Base-by-base conservation (phyloP, 31 red algal genomes). In the Bonnemaisonia californica region DNA sequence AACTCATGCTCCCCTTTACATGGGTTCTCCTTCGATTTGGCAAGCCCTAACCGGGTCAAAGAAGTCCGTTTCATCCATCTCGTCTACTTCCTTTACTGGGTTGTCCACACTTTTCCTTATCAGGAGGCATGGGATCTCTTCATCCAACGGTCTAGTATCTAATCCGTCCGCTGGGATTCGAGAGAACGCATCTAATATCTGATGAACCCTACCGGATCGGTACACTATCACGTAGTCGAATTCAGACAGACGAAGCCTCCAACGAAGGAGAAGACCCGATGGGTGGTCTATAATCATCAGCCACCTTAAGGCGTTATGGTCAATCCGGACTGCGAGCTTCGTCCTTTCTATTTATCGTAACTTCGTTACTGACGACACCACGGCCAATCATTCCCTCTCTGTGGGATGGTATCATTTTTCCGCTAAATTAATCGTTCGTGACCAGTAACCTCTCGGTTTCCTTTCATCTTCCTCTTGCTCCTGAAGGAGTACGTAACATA, bases 71-170 rank as follows among this genome's bases (percentile, higher is more conserved):
- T n/a, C n/a, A n/a, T n/a, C n/a, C n/a, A n/a, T n/a, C n/a, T n/a
- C n/a, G n/a, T n/a, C n/a, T n/a, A n/a, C n/a, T n/a, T n/a, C n/a
- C n/a, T n/a, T n/a, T n/a, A n/a, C n/a, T n/a, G n/a, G n/a, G n/a
- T n/a, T n/a, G n/a, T n/a, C n/a, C n/a, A n/a, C n/a, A n/a, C n/a
- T n/a, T n/a, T n/a, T n/a, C n/a, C n/a, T n/a, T n/a, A n/a, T n/a
- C n/a, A n/a, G n/a, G n/a, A n/a, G n/a, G n/a, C n/a, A n/a, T n/a
- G n/a, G n/a, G n/a, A n/a, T n/a, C n/a, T n/a, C n/a, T n/a, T n/a
- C n/a, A n/a, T n/a, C n/a, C n/a, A n/a, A n/a, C n/a, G n/a, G 47
- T 74, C 41, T 74, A 74, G 64, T 56, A 58, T 28, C 58, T 69
- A 2, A 66, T 36, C 16, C 71, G 23, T 28, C 24, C 3, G 71